Evolutionary conservation across 768 basidiomycete genomes (phyloP), one percentile per base, ranked within the genome.

Genomic region (Lactifluus piperatus): DNA sequence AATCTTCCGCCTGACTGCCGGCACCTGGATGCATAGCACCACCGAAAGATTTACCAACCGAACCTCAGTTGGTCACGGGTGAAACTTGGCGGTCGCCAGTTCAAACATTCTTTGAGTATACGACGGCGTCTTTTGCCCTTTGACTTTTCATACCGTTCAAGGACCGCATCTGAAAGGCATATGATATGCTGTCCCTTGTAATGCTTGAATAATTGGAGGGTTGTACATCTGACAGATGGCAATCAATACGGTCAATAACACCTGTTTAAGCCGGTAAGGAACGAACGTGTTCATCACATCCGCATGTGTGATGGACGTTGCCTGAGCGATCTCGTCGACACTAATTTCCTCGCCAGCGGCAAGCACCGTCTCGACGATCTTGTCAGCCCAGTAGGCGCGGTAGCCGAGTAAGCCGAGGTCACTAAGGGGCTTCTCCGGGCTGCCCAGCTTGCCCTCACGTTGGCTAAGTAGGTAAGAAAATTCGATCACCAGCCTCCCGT

Each of bases 241-340:
- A 9, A 50, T 43, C 22, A 39, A 50, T 39, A 46, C n/a, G 8
- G 26, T n/a, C n/a, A 39, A 26, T 26, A 45, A 10, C 14, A 14
- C 13, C 29, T 26, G 41, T 32, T 14, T 36, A 29, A 24, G 44
- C 29, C 9, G 46, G 51, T 44, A 62, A 55, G 46, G 13, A 10
- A 84, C 93, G 72, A 71, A 97, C 95, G 97, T 98, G 75, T 97
- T 95, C 88, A 95, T 93, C 58, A 99, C 85, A 71, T 99, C 97
- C 30, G 87, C 85, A 66, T 95, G 94, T 4, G 92, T 94, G 71
- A 99, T 94, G 16, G 91, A 80, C 3, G 95, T 98, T 75, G 84
- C 88, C 72, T 94, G 89, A 9, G 97, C 94, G 65, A 99, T 94
- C 68, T 98, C 97, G 67, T 99, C 97, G 65, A 99, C 88, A 70